Conservation (phyloP, 2,329 filamentous ascomycete species). For the Pseudonectria buxi region DNA sequence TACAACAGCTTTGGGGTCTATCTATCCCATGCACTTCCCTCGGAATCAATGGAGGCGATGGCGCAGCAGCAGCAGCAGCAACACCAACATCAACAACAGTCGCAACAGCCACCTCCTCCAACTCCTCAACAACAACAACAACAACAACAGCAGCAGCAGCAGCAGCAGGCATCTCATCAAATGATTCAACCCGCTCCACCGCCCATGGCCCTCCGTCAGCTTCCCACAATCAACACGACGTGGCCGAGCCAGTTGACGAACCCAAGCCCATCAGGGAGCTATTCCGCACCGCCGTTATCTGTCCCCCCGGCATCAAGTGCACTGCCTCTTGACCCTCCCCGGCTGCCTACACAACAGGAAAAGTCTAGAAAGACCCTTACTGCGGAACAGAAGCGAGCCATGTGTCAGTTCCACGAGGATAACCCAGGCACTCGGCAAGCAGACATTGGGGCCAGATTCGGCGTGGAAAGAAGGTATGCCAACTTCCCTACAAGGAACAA, state of each 20-base stretch:
- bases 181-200: constrained; percentile 26
- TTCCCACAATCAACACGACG: constrained; percentile 63
- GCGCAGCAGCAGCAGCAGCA: constrained; percentile 45
- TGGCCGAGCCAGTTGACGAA: constrained; percentile 83
- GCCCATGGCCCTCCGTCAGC: constrained; percentile 49
- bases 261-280: constrained; percentile 47
- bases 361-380: constrained; percentile 83
- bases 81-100: constrained; percentile 21
- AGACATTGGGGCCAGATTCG: constrained; percentile 92
- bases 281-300: constrained; percentile 51
- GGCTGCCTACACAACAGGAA: constrained; percentile 34
- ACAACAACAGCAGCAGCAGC: constrained; percentile 7
- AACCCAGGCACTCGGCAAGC: constrained; percentile 90
- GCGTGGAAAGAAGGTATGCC: constrained; percentile 89
- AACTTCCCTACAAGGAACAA: not conserved
- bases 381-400: constrained; percentile 79
- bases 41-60: constrained; percentile 45
- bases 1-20: constrained; percentile 55
- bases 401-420: constrained; percentile 91
- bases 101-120: too few relatives aligned
- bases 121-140: constrained; percentile 29
- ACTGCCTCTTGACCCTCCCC: constrained; percentile 30
- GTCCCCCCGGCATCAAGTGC: constrained; percentile 53
- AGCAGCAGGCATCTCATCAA: constrained; percentile 9
- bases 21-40: constrained; percentile 44